Percentiles rank a stretch among this genome's conserved stretches.
These are phyloP conservation scores for Capillidium rhysosporum DNA, from an alignment of 371 early-diverging fungal species.

Conservation along the genomic window DNA sequence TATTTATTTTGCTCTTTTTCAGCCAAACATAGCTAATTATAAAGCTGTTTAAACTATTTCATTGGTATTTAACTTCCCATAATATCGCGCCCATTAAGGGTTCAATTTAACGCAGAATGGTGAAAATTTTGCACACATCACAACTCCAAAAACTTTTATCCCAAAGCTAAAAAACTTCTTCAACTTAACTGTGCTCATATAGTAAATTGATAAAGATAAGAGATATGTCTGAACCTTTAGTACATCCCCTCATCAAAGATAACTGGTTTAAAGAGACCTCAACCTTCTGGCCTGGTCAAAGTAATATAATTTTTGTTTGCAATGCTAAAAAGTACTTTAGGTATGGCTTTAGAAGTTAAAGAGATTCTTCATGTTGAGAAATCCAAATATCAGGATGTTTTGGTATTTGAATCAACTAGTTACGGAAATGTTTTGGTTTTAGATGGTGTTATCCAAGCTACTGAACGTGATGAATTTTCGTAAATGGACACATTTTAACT, in stretches of 20 bases:
- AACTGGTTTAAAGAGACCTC: slow-evolving; percentile 92
- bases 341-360: slow-evolving; percentile 83
- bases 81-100: too few relatives aligned
- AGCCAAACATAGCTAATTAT: too few relatives aligned
- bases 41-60: too few relatives aligned
- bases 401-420: slow-evolving; percentile 82
- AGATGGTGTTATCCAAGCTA: slow-evolving; percentile 92
- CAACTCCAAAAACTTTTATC: too few relatives aligned
- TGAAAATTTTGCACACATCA: too few relatives aligned
- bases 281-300: slow-evolving; percentile 93
- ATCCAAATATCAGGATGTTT: slow-evolving; percentile 86
- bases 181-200: too few relatives aligned
- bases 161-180: too few relatives aligned
- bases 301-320: slow-evolving; percentile 14
- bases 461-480: slow-evolving; percentile 95
- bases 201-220: not conserved
- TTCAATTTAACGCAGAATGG: too few relatives aligned
- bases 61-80: too few relatives aligned
- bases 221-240: slow-evolving; percentile 6
- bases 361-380: slow-evolving; percentile 84
- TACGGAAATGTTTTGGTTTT: slow-evolving; percentile 92
- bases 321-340: slow-evolving; percentile 15
- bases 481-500: slow-evolving; percentile 19
- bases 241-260: slow-evolving; percentile 66
- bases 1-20: too few relatives aligned